These are phyloP conservation scores for Vigna angularis DNA, from an alignment of 306 rosid species.

Conservation along the genomic window DNA sequence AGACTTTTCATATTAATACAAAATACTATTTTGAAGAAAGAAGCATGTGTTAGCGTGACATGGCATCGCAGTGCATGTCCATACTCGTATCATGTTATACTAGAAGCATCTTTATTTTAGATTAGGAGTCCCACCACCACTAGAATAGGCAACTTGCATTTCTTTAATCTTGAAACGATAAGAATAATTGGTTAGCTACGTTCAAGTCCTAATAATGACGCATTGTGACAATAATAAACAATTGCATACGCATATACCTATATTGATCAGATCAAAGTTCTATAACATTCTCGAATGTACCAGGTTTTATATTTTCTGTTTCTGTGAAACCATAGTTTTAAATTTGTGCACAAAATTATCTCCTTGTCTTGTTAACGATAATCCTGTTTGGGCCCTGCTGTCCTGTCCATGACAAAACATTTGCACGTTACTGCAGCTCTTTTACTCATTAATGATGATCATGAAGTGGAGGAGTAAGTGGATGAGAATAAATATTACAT, in stretches of 20 bases:
- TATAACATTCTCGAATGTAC: slow-evolving; percentile 39
- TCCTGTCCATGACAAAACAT: not conserved
- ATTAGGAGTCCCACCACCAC: not conserved
- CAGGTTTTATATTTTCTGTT: slow-evolving; percentile 9
- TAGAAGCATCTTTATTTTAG: not conserved
- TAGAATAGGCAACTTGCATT: not conserved
- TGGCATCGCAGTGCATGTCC: not conserved
- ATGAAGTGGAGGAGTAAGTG: not conserved
- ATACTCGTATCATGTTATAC: not conserved
- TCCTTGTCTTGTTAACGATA: not conserved
- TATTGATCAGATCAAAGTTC: slow-evolving; percentile 9
- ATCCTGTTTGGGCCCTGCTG: not conserved
- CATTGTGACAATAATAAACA: not conserved
- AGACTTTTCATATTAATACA: no score
- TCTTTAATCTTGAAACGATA: not conserved
- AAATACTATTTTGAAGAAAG: no score
- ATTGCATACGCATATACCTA: not conserved
- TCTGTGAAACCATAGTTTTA: not conserved
- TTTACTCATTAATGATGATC: not conserved
- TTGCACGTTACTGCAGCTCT: not conserved
- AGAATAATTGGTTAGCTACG: not conserved
- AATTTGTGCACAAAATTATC: slow-evolving; percentile 20
- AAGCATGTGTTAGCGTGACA: no score
- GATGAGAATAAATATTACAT: not conserved
- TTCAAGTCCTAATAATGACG: not conserved